Evolutionary conservation across 768 basidiomycete genomes (phyloP), one percentile per base, ranked within the genome.

Genomic region (Daedaleopsis nitida): DNA sequence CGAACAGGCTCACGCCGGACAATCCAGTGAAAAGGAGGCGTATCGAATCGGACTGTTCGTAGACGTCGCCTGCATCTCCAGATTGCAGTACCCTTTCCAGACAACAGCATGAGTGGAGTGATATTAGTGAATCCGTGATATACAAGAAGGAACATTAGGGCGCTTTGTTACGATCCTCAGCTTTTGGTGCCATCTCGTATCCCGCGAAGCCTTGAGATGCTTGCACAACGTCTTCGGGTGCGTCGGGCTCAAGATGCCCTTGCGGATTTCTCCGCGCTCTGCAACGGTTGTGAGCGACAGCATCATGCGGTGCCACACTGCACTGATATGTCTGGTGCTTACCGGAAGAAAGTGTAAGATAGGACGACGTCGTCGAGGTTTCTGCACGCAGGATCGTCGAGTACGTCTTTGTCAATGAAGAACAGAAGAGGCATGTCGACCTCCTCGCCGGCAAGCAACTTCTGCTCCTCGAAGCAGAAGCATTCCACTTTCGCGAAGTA

Each of bases 401-500:
- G 80, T 57, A 97, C 88, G 72, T 98, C 97, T 65, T 94, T 92
- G 79, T 99, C 97, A 67, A 99, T 96, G 80, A 99, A 99, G 79
- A 99, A 99, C 58, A 99, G 83, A 19, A 99, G 82, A 3, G 97
- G 97, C 84, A 99, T 93, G 75, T 99, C 97, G 37, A 99, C 91
- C 75, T 98, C 95, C 77, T 99, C 97, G 32, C 90, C 89, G 0
- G 96, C 95, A 24, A 97, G 79, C 11, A 99, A 84, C 68, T 88
- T 91, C 75, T 99, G 97, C 72, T 99, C 97, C 73, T 99, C 97
- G 67, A 99, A 99, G 75, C 97, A 99, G 80, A 99, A 99, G 67
- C 97, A 99, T 74, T 99, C 97, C 13, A 99, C 94, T 78, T 99
- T 99, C 53, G 96, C 94, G 71, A 99, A 99, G 75, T 98, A 98